Evolutionary conservation across 1,284 basidiomycete genomes (phyloP), one percentile per base, ranked within the genome.

Genomic region (Phellopilus nigrolimitatus): DNA sequence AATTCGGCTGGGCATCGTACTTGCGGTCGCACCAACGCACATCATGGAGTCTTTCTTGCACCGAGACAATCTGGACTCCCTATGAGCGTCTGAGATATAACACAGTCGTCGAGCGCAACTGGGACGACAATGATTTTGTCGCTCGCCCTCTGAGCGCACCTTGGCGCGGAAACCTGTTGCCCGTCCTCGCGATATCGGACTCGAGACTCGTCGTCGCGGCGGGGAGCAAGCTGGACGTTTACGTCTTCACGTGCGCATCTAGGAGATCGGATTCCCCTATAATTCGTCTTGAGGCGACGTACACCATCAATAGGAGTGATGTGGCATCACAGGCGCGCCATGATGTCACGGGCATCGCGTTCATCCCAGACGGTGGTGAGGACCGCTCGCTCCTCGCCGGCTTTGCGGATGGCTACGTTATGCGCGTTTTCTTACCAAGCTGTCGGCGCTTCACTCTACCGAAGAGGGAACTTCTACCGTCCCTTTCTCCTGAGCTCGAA

Each of bases 141-240:
- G 84, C 85, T 2, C 76, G 83, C 3, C 86, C 86, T 1, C 70
- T 89, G 12, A 77, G 80, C n/a, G 70, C 69, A 30, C 73, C 78
- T 13, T 88, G 87, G 87, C 38, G 60, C 8, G 71, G 69, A 33
- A 84, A 76, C 60, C 66, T 76, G 4, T 80, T 79, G 50, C 80
- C 87, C 5, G 59, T 72, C 6, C 62, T 89, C n/a, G 77, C 81
- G 12, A 72, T 81, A 54, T 84, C 73, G 47, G 53, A 66, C 8
- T 77, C 77, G 17, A 70, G 79, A 9, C 67, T 89, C 0, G 60
- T 88, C 38, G 75, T 88, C 28, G 83, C 79, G 6, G 80, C 83
- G 10, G 84, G 82, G 3, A 70, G 68, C 54, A 64, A 62, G n/a
- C 63, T 89, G 22, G 73, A 79, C 56, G 79, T 76, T 1, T 89